Conservation (phyloP, 2,329 filamentous ascomycete genomes). For the Tolypocladium cylindrosporum region DNA sequence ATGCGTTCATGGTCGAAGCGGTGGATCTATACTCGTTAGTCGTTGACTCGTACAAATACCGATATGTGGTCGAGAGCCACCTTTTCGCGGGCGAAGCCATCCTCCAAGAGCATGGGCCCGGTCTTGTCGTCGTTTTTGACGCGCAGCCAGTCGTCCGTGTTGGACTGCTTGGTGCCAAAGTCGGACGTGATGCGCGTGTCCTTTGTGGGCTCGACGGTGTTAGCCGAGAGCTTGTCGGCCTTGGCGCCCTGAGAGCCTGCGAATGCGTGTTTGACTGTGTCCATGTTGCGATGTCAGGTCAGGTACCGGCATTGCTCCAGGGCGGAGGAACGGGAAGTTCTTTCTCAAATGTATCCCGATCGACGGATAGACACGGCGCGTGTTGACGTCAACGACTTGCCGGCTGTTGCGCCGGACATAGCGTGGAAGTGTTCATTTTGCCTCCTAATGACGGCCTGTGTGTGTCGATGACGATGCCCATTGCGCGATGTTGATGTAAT, state of each 20-base stretch:
- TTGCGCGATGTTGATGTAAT: not conserved
- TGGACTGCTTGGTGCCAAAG: conserved; percentile 62
- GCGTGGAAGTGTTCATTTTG: not conserved
- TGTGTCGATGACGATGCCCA: not conserved
- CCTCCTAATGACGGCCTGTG: not conserved
- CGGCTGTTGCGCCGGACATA: not conserved
- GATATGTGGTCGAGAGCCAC: conserved; percentile 23
- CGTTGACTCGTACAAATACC: conserved; percentile 2
- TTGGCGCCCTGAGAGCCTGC: conserved; percentile 40
- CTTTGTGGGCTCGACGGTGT: conserved; percentile 48
- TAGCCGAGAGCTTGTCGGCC: conserved; percentile 46
- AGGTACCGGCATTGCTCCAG: not conserved
- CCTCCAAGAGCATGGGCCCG: conserved; percentile 62
- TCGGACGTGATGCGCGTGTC: conserved; percentile 62
- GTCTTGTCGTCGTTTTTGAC: conserved; percentile 50
- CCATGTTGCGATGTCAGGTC: not conserved
- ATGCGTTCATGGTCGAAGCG: conserved; percentile 55
- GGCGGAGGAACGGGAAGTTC: too few relatives aligned
- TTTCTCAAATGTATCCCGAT: not conserved
- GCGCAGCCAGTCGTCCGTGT: conserved; percentile 70
- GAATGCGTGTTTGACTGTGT: not conserved
- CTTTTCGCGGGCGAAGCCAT: conserved; percentile 53
- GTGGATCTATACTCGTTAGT: conserved; percentile 40
- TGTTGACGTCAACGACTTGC: not conserved
- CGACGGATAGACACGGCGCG: not conserved